Percentiles rank a stretch among this genome's conserved stretches.
Conservation (phyloP, 305 asterid species). For the Ruellia speciosa region DNA sequence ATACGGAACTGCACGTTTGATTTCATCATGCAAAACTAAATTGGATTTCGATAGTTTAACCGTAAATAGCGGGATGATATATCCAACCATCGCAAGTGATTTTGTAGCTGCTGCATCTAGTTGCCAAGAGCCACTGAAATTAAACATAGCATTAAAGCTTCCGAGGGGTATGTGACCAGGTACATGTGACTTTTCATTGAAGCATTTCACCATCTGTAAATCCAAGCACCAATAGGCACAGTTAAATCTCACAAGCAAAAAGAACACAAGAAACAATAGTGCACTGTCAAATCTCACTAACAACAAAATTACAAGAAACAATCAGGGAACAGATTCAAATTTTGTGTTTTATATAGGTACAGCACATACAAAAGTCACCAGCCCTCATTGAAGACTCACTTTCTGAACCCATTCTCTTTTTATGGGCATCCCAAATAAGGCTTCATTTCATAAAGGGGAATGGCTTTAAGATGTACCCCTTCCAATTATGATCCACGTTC, state of each 20-base stretch:
- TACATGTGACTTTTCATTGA: slow-evolving; percentile 62
- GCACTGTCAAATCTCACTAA: background rate
- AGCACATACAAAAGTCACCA: background rate
- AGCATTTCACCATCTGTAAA: slow-evolving; percentile 79
- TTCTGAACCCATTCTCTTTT: no score
- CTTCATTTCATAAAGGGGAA: background rate
- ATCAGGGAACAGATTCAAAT: background rate
- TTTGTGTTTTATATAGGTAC: background rate
- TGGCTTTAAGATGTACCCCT: background rate
- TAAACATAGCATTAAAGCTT: slow-evolving; percentile 93
- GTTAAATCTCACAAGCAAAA: background rate
- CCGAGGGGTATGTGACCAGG: slow-evolving; percentile 79
- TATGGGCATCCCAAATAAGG: background rate
- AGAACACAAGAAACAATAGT: background rate
- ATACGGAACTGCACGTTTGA: slow-evolving; percentile 82
- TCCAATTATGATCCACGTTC: background rate
- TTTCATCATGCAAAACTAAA: slow-evolving; percentile 54
- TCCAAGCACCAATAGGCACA: slow-evolving; percentile 18
- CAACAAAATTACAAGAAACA: background rate
- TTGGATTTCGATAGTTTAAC: slow-evolving; percentile 44
- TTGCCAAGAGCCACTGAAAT: slow-evolving; percentile 91
- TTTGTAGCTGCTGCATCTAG: slow-evolving; percentile 83
- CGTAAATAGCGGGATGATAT: slow-evolving; percentile 48
- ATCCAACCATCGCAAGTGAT: slow-evolving; percentile 88
- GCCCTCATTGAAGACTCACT: no score